Base-by-base conservation (phyloP, 2,329 filamentous ascomycete genomes). In the Claviceps pazoutovae region DNA sequence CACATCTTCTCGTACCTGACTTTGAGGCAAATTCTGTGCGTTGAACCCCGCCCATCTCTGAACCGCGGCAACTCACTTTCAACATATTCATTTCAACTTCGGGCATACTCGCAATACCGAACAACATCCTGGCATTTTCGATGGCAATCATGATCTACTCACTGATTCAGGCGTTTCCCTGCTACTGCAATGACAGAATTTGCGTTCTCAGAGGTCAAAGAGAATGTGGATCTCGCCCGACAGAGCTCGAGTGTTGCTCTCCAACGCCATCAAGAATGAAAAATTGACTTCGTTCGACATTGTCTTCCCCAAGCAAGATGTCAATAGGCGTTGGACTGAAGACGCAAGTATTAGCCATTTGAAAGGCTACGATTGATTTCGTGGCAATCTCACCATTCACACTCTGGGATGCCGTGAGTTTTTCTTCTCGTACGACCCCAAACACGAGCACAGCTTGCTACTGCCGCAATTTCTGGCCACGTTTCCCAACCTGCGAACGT, bases 321-420 rank as follows among this genome's bases (percentile, higher is more conserved):
- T 26, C 23, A 26, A 26, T 26, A 26, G 23, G 23, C 23, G 7
- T 7, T 26, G 51, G 1, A 46, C 52, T n/a, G 67, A 64, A 13
- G 50, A 55, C n/a, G 48, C 49, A n/a, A 63, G 62, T 51, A 52
- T 54, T 11, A 51, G 59, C 14, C 63, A 68, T 50, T 56, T 71
- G 13, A 49, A 57, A 16, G 56, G 58, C 1, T 64, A 66, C 52
- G 55, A 54, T 6, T 72, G 69, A 68, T 58, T 71, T 2, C 58
- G 61, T 14, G 68, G 68, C 38, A 57, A 61, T 1, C 43, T 57
- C 19, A 64, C 60, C 2, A 65, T 72, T 30, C 61, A 55, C 41
- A 61, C 58, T 37, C 58, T 71, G 2, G 66, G 66, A 4, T 46
- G 71, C 30, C 66, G 61, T 42, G 53, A 63, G 34, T 70, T 71